Conservation (phyloP, 2,329 filamentous ascomycete species). For the Hypomyces perniciosus region DNA sequence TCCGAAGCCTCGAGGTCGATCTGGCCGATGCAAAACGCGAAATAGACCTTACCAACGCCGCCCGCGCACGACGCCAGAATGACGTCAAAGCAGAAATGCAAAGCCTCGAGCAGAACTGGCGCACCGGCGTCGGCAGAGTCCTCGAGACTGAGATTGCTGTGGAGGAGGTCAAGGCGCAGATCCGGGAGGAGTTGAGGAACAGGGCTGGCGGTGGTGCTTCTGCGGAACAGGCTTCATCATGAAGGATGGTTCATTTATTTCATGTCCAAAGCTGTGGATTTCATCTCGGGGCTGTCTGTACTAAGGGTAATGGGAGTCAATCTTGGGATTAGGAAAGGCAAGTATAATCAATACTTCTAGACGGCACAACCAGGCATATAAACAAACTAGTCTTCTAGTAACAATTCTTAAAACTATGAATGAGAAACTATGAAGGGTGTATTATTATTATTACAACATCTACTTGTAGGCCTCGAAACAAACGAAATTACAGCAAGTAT, state of each 20-base stretch:
- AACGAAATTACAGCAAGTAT: neutral
- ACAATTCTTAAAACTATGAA: neutral
- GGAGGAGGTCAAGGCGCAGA: constrained; percentile 62
- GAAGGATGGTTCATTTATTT: neutral
- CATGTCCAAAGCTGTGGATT: too few species aligned
- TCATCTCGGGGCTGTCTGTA: too few species aligned
- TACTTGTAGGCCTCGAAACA: neutral
- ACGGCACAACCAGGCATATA: too few species aligned
- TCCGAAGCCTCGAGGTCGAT: constrained; percentile 63
- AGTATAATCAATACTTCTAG: too few species aligned
- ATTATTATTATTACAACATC: constrained; percentile 4
- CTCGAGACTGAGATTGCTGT: constrained; percentile 83
- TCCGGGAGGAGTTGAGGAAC: constrained; percentile 55
- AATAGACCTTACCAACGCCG: constrained; percentile 66
- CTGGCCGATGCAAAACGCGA: constrained; percentile 61
- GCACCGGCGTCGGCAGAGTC: constrained; percentile 67
- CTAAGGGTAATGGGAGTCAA: neutral
- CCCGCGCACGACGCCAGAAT: constrained; percentile 64
- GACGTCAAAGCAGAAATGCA: constrained; percentile 66
- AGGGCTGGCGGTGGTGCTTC: constrained; percentile 9
- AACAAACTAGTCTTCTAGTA: neutral
- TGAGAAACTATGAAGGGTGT: neutral
- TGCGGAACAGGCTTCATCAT: neutral
- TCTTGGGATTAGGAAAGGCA: neutral
- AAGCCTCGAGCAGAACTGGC: constrained; percentile 73